phyloP scores from a whole-genome alignment of 768 basidiomycete species.

The Pilatotrama ljubarskyi region DNA sequence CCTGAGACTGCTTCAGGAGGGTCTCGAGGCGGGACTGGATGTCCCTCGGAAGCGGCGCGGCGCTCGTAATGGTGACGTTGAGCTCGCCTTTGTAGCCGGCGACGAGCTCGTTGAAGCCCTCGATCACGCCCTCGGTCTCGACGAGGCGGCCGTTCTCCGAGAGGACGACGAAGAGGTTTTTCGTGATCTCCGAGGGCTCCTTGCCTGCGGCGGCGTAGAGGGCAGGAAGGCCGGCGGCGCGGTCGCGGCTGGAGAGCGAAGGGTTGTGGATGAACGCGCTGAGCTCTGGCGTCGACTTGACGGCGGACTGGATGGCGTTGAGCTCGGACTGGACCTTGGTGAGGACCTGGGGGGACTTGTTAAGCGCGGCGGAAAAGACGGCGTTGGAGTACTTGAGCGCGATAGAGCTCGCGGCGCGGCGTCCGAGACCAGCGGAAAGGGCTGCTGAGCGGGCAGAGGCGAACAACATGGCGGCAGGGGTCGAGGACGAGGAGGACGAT shows the following conservation, averaged over 20 bases:
- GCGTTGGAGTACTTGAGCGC: slow-evolving; percentile 86
- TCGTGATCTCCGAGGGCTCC: slow-evolving; percentile 83
- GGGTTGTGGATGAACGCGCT: slow-evolving; percentile 83
- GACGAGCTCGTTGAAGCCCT: slow-evolving; percentile 89
- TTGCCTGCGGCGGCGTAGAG: slow-evolving; percentile 76
- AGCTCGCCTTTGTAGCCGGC: slow-evolving; percentile 90
- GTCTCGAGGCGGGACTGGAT: slow-evolving; percentile 77
- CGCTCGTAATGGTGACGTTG: slow-evolving; percentile 89
- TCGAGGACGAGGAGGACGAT: slow-evolving; percentile 18
- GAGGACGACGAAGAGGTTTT: slow-evolving; percentile 87
- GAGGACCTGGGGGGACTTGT: slow-evolving; percentile 81
- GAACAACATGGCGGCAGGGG: slow-evolving; percentile 52
- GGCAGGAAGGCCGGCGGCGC: slow-evolving; percentile 61
- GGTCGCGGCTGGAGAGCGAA: slow-evolving; percentile 81
- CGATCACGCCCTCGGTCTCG: slow-evolving; percentile 83
- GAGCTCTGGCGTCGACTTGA: slow-evolving; percentile 66
- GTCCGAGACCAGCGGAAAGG: slow-evolving; percentile 51
- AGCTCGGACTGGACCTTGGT: slow-evolving; percentile 87
- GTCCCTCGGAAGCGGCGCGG: slow-evolving; percentile 76
- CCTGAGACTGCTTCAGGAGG: slow-evolving; percentile 81
- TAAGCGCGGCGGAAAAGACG: slow-evolving; percentile 76
- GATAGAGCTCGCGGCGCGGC: slow-evolving; percentile 74
- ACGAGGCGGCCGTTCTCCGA: slow-evolving; percentile 90
- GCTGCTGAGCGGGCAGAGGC: slow-evolving; percentile 50
- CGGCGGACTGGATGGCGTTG: slow-evolving; percentile 61